These are phyloP conservation scores for Trichoderma harzianum DNA, from an alignment of 2,329 filamentous ascomycete genomes.

Conservation along the genomic window DNA sequence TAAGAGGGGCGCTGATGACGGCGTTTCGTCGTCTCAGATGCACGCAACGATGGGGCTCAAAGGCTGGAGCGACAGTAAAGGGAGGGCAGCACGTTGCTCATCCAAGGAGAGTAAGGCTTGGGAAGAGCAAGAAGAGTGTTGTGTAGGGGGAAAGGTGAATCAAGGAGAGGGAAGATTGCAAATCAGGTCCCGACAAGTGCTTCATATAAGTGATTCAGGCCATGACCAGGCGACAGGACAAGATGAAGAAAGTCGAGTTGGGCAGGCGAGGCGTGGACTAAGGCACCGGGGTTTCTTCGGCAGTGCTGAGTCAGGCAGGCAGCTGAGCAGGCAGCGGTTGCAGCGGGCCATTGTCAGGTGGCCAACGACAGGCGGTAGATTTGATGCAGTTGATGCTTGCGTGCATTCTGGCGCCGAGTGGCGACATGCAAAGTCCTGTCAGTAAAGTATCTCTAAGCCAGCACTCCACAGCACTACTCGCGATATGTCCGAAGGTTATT, in stretches of 20 bases:
- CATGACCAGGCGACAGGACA: slow-evolving; percentile 17
- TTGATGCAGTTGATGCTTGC: background rate
- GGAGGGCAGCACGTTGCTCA: background rate
- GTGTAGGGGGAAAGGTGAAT: background rate
- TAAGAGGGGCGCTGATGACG: slow-evolving; percentile 16
- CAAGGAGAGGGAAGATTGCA: background rate
- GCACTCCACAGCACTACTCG: background rate
- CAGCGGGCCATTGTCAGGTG: slow-evolving; percentile 16
- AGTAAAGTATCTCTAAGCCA: background rate
- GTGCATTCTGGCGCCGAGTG: background rate
- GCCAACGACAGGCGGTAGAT: background rate
- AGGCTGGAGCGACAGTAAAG: background rate
- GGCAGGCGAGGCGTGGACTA: slow-evolving; percentile 7
- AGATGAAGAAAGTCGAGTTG: slow-evolving; percentile 11
- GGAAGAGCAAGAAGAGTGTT: background rate
- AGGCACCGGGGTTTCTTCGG: slow-evolving; percentile 17
- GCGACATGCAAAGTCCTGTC: background rate
- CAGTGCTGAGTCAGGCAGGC: slow-evolving; percentile 17
- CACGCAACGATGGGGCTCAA: background rate
- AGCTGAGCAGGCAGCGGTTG: slow-evolving; percentile 5
- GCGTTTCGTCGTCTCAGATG: background rate
- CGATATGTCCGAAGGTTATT: background rate
- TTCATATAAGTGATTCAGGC: slow-evolving; percentile 14
- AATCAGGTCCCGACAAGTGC: background rate
- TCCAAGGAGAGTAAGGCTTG: background rate